Percentiles rank a stretch among this genome's conserved stretches.
Conservation (phyloP, 306 rosid species). For the Sicyos edulis region DNA sequence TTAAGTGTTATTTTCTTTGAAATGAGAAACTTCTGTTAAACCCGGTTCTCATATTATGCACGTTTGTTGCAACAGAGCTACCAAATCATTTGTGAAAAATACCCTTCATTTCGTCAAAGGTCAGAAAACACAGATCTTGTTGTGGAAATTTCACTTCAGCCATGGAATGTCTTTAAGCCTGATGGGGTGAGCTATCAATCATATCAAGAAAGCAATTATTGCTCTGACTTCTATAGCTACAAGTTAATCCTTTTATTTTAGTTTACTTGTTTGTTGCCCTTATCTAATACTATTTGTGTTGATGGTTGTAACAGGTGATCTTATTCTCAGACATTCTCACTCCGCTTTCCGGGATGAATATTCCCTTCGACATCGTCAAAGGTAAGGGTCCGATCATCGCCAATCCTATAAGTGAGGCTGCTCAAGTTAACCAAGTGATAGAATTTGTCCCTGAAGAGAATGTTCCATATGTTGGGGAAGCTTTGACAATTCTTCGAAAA, state of each 20-base stretch:
- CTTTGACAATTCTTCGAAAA: conserved; percentile 67
- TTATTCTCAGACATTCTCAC: conserved; percentile 94
- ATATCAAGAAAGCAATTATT: conserved; percentile 1
- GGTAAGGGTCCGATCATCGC: conserved; percentile 92
- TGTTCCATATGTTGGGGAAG: conserved; percentile 96
- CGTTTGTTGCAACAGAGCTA: conserved; percentile 55
- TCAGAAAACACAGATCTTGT: conserved; percentile 94
- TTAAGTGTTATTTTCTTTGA: neutral
- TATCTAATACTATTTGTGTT: conserved; percentile 19
- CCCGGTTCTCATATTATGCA: conserved; percentile 24
- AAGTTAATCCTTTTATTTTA: neutral
- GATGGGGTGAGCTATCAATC: conserved; percentile 60
- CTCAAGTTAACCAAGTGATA: conserved; percentile 66
- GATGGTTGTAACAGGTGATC: conserved; percentile 58
- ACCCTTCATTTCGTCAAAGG: conserved; percentile 93
- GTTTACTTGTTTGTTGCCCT: conserved; percentile 12
- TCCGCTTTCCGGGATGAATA: conserved; percentile 96
- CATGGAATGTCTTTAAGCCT: conserved; percentile 93
- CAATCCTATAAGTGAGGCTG: conserved; percentile 52
- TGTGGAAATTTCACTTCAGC: conserved; percentile 86
- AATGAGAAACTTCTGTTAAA: neutral
- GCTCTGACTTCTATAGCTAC: neutral
- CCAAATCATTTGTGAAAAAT: conserved; percentile 75
- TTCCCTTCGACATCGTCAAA: conserved; percentile 94
- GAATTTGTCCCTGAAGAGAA: conserved; percentile 91